Percentiles rank a stretch among this genome's conserved stretches.
These are phyloP conservation scores for Clonostachys rhizophaga DNA, from an alignment of 2,329 filamentous ascomycete species.

Conservation along the genomic window DNA sequence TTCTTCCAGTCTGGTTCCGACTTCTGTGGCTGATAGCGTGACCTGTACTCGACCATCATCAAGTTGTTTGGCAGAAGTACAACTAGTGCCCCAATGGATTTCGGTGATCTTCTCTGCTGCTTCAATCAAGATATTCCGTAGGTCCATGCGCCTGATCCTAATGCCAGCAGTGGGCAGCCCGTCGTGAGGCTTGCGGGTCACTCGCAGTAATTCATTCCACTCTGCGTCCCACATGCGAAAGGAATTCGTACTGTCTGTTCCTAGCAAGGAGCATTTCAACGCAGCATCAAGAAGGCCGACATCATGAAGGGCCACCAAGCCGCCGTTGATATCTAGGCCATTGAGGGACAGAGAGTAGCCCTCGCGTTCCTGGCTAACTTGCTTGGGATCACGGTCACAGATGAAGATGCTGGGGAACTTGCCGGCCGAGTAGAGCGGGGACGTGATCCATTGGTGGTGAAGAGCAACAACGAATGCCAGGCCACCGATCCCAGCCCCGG, in stretches of 20 bases:
- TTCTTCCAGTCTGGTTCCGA: conserved; percentile 8
- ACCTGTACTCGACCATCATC: conserved; percentile 14
- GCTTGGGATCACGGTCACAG: conserved; percentile 32
- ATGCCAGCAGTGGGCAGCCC: conserved; percentile 27
- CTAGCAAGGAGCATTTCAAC: conserved; percentile 21
- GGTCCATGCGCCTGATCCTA: conserved; percentile 26
- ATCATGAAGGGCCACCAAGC: conserved; percentile 28
- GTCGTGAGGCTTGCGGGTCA: conserved; percentile 18
- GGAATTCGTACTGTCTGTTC: conserved; percentile 15
- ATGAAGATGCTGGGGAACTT: conserved; percentile 25
- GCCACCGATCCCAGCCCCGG: conserved; percentile 36
- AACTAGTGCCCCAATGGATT: conserved; percentile 17
- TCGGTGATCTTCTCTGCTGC: conserved; percentile 6
- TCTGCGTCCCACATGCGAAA: conserved; percentile 34
- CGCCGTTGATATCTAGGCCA: conserved; percentile 23
- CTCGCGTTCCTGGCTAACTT: conserved; percentile 19
- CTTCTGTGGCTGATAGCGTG: conserved; percentile 1
- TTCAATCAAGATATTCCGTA: conserved; percentile 25
- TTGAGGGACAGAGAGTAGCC: conserved; percentile 33
- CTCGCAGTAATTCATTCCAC: conserved; percentile 25
- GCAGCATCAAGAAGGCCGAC: conserved; percentile 28
- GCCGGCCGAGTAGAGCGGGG: conserved; percentile 1
- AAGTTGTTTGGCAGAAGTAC: conserved; percentile 12
- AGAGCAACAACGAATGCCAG: conserved; percentile 33
- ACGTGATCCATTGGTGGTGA: conserved; percentile 26